A percentile compares a stretch with the other conserved stretches of the same genome.
Conservation (phyloP, 805 yeast species). For the Torulaspora quercuum region DNA sequence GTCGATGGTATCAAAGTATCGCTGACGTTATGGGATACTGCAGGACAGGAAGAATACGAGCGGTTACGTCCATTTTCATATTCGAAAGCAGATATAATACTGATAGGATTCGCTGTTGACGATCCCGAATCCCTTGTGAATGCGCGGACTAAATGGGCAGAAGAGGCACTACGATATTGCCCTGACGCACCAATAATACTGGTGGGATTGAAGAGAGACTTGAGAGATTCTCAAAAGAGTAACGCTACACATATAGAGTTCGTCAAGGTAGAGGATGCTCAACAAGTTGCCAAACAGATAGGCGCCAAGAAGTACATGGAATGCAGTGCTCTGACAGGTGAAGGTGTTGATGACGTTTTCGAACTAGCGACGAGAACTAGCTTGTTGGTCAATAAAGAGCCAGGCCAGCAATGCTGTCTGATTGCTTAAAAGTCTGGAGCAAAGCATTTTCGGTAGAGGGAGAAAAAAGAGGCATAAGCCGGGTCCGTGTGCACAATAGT, state of each 20-base stretch:
- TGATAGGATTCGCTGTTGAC: conserved; percentile 83
- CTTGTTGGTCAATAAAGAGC: conserved; percentile 51
- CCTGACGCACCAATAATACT: conserved; percentile 74
- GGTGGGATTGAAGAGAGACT: conserved; percentile 82
- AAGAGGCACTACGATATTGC: conserved; percentile 75
- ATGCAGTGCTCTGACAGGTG: conserved; percentile 89
- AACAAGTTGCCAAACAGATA: conserved; percentile 65
- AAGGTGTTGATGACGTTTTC: conserved; percentile 90
- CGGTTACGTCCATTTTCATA: conserved; percentile 84
- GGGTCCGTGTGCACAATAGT: too few relatives aligned
- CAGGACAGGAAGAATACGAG: conserved; percentile 95
- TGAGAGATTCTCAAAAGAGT: conserved; percentile 40
- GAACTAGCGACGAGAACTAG: conserved; percentile 88
- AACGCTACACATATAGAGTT: conserved; percentile 40
- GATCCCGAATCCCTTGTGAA: conserved; percentile 80
- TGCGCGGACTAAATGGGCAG: conserved; percentile 83
- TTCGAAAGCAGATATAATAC: conserved; percentile 78
- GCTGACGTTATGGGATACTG: conserved; percentile 90
- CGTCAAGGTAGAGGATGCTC: conserved; percentile 57
- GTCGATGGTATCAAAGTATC: conserved; percentile 92
- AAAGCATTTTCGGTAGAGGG: too few relatives aligned
- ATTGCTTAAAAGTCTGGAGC: conserved; percentile 26
- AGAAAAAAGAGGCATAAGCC: too few relatives aligned
- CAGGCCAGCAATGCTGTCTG: conserved; percentile 39
- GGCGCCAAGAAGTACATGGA: conserved; percentile 84